phyloP scores from a whole-genome alignment of 179 eudicot genomes.

The Camellia oleifera region DNA sequence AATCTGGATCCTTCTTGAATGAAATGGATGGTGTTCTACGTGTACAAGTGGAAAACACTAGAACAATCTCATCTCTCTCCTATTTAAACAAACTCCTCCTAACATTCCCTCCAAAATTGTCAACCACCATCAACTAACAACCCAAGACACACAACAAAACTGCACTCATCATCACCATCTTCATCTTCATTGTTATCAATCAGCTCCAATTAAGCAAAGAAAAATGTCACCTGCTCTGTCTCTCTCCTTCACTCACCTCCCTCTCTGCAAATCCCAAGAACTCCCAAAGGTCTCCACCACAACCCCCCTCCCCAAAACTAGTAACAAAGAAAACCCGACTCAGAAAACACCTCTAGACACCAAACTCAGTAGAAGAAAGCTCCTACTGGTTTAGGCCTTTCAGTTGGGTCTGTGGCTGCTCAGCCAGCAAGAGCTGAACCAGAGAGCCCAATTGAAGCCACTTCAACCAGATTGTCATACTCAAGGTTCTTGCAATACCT shows the following conservation, averaged over 20 bases:
- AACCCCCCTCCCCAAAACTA: constrained; percentile 29
- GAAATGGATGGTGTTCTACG: neutral
- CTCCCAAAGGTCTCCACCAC: constrained; percentile 24
- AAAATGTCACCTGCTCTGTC: constrained; percentile 41
- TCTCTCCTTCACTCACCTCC: constrained; percentile 35
- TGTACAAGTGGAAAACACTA: constrained; percentile 15
- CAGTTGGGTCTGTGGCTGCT: constrained; percentile 27
- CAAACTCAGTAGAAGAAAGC: constrained; percentile 42
- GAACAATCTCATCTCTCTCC: constrained; percentile 20
- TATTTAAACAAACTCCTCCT: neutral
- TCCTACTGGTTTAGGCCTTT: constrained; percentile 48
- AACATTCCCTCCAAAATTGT: constrained; percentile 24
- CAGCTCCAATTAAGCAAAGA: neutral
- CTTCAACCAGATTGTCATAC: too few species aligned
- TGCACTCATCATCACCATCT: neutral
- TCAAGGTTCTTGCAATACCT: too few species aligned
- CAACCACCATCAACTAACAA: constrained; percentile 7
- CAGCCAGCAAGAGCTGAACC: too few species aligned
- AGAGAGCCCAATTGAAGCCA: too few species aligned
- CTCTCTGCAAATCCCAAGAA: constrained; percentile 46
- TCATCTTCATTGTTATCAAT: neutral
- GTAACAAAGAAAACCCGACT: constrained; percentile 24
- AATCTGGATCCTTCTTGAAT: constrained; percentile 20
- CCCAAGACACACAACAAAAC: neutral
- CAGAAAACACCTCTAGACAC: constrained; percentile 18